These are phyloP conservation scores for Mercurialis annua DNA, from an alignment of 345 rosid genomes.

Conservation along the genomic window DNA sequence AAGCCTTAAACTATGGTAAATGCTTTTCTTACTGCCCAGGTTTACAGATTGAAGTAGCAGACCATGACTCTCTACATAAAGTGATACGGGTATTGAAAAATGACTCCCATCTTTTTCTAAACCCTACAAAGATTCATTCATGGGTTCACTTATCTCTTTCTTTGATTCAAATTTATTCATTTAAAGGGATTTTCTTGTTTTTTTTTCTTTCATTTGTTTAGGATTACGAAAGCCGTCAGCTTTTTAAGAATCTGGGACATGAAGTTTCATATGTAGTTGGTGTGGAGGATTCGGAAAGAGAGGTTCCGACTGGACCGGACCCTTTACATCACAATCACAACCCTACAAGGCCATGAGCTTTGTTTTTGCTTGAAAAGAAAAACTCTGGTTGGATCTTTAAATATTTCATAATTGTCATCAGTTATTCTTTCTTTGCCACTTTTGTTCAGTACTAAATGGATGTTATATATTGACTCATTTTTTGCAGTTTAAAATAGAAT, in stretches of 20 bases:
- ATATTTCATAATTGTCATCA: too few relatives aligned
- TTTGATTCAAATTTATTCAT: conserved; percentile 3
- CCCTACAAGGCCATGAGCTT: conserved; percentile 32
- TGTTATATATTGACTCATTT: too few relatives aligned
- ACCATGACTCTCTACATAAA: not conserved
- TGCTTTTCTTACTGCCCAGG: conserved; percentile 22
- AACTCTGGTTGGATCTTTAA: too few relatives aligned
- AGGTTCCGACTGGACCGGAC: conserved; percentile 63
- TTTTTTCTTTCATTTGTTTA: conserved; percentile 1
- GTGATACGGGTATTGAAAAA: conserved; percentile 16
- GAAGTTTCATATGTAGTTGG: not conserved
- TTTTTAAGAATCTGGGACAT: conserved; percentile 5
- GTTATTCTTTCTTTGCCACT: too few relatives aligned
- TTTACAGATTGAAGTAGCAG: conserved; percentile 15
- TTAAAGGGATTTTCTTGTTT: not conserved
- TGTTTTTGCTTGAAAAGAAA: not conserved
- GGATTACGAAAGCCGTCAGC: conserved; percentile 19
- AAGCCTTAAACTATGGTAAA: not conserved
- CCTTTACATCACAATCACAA: conserved; percentile 56
- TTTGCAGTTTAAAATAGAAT: too few relatives aligned
- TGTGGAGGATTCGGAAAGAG: conserved; percentile 39
- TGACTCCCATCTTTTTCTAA: not conserved
- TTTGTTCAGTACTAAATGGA: too few relatives aligned
- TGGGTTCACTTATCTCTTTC: not conserved
- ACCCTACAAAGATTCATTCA: not conserved